Conservation (phyloP, 192 early-diverging fungal genomes). For the Rhizophagus clarus region DNA sequence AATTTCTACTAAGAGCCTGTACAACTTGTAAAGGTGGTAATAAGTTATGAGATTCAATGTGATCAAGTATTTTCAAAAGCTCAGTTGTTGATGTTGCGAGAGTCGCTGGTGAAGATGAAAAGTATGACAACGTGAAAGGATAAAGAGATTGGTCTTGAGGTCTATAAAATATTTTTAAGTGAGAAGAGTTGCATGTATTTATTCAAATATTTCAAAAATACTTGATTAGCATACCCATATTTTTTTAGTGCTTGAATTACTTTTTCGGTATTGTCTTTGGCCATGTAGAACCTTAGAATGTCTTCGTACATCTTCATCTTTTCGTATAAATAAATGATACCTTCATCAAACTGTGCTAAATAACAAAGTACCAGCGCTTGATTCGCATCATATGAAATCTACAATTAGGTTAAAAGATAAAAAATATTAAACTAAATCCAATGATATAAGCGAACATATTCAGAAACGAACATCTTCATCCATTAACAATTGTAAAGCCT, state of each 20-base stretch:
- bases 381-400: constrained; percentile 83
- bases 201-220: background rate
- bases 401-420: background rate
- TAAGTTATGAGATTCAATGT: constrained; percentile 84
- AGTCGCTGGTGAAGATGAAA: constrained; percentile 70
- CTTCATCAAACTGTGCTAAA: constrained; percentile 79
- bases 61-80: constrained; percentile 69
- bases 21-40: constrained; percentile 90
- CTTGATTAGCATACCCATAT: constrained; percentile 54
- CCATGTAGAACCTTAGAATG: constrained; percentile 72
- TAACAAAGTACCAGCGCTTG: constrained; percentile 92
- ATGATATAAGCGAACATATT: background rate
- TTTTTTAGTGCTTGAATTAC: constrained; percentile 63
- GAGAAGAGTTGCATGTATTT: background rate
- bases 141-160: constrained; percentile 69
- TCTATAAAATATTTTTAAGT: constrained; percentile 31
- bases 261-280: constrained; percentile 64
- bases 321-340: constrained; percentile 87
- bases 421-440: background rate
- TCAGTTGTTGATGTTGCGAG: constrained; percentile 57
- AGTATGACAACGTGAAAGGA: constrained; percentile 68
- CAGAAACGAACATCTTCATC: constrained; percentile 47
- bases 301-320: constrained; percentile 77
- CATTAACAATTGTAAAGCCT: constrained; percentile 71
- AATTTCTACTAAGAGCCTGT: constrained; percentile 77